Base-by-base conservation (phyloP, 192 early-diverging fungal species). In the Podila epicladia region DNA sequence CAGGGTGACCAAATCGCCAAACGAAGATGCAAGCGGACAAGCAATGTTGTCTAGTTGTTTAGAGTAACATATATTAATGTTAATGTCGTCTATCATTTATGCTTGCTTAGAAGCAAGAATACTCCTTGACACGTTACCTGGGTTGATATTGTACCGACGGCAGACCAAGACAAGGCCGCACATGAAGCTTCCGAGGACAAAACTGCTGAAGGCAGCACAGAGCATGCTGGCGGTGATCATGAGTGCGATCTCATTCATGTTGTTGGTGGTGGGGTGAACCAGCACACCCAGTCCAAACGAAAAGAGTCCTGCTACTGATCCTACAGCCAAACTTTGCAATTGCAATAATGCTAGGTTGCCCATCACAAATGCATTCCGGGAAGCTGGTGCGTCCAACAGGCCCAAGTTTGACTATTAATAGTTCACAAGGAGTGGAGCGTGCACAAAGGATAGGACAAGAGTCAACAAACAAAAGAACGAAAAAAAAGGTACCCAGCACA, bases 341-440 rank as follows among this genome's bases (percentile, higher is more conserved):
- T 95, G 90, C 22, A 96, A 74, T 1, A 97, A 84, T 8, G 88
- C 89, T 48, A 95, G 71, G 65, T 97, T 96, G 13, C 94, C 93
- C 58, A 85, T 82, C 29, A 95, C 84, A 15, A 94, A 82, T 15
- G 82, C 68, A 62, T 89, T 84, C 0, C 91, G 78, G 3, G 87
- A 86, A 0, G 74, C 50, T 15, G 69, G 77, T 64, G 67, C 67
- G 65, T 92, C 90, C n/a, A 95, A 83, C 20, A 86, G 76, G 15
- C 94, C 94, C 75, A 92, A 67, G 69, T 94, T 93, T 3, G 93
- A 82, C 84, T 87, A 64, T 28, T 33, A 53, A 15, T 29, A 45
- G 33, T 41, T n/a, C 4, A 28, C 67, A 4, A 51, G 61, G 11
- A 64, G 33, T 38, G 38, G 53, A 17, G 41, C 15, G 13, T 45